Percentiles rank a stretch among this genome's conserved stretches.
Evolutionary conservation across 140 eudicot genomes (phyloP).

Genomic region (Stevia rebaudiana): DNA sequence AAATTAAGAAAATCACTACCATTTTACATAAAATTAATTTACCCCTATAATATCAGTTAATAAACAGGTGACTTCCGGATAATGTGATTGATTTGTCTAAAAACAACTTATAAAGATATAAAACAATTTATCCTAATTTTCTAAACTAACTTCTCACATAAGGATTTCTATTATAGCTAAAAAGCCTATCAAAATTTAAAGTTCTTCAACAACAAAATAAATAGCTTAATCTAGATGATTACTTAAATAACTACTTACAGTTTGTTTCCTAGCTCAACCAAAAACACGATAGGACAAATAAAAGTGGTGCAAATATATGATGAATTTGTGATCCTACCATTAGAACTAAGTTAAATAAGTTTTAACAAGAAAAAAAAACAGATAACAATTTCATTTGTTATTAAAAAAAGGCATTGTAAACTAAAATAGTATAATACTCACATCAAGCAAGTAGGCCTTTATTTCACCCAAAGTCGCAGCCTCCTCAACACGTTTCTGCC

Average conservation of each 20-base stretch:
- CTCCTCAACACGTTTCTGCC: conserved; percentile 71
- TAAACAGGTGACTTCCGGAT: too few relatives aligned
- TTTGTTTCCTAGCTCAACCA: not conserved
- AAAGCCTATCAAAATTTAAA: not conserved
- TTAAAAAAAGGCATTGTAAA: not conserved
- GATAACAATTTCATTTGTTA: not conserved
- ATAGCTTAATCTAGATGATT: not conserved
- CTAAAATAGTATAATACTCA: conserved; percentile 24
- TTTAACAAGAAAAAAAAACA: not conserved
- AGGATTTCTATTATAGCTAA: not conserved
- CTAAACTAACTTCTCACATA: not conserved
- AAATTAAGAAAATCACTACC: too few relatives aligned
- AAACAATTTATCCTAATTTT: not conserved
- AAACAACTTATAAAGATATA: not conserved
- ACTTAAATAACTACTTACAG: not conserved
- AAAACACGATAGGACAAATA: not conserved
- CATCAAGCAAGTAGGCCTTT: conserved; percentile 73
- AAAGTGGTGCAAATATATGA: not conserved
- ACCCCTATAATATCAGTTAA: too few relatives aligned
- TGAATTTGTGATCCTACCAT: not conserved
- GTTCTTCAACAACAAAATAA: not conserved
- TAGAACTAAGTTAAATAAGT: not conserved
- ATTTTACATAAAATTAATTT: too few relatives aligned
- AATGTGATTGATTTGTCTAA: not conserved
- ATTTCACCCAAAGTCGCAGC: conserved; percentile 53